Base-by-base conservation (phyloP, 768 basidiomycete species). In the Boletus tylopilopsis region DNA sequence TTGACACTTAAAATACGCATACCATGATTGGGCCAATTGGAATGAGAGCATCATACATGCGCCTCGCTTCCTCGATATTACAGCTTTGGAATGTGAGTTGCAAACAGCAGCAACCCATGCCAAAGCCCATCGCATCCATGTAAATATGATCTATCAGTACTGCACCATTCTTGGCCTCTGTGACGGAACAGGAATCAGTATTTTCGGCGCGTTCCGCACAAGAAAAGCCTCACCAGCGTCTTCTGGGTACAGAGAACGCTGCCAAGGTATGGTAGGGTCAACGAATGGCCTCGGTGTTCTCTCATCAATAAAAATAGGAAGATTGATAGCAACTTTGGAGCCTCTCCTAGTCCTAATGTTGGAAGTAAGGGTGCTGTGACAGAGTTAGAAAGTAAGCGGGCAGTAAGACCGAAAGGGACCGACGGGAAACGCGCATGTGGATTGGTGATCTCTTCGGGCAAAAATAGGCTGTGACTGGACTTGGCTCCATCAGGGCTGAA, bases 121-220 rank as follows among this genome's bases (percentile, higher is more conserved):
- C 96, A 67, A 99, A 99, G 24, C 94, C 95, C 96, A 98, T 98
- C 9, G 96, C 94, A 67, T 99, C 96, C 75, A 98, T 80, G 66
- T 98, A 98, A 55, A 99, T 90, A 68, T 98, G 94, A 65, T 95
- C 85, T 27, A 76, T 73, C 30, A 91, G 76, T 15, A 94, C 94
- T 5, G 94, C 92, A 2, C 94, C 94, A 54, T 84, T 77, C 70
- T 85, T 90, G 1, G 94, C 94, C 75, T 96, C 93, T 90, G 43
- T 2, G 21, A 18, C 39, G 38, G 42, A 1, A 23, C 15, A 44
- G n/a, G 21, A 25, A 16, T 48, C 34, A 62, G 44, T 11, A 36
- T 32, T 48, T 23, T 43, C 44, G 56, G 43, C 33, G 25, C 7
- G 38, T 49, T 52, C 35, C n/a, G 44, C 38, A 22, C 25, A 43